Evolutionary conservation across 495 filamentous ascomycete genomes (phyloP).

Genomic region (Parathielavia appendiculata): DNA sequence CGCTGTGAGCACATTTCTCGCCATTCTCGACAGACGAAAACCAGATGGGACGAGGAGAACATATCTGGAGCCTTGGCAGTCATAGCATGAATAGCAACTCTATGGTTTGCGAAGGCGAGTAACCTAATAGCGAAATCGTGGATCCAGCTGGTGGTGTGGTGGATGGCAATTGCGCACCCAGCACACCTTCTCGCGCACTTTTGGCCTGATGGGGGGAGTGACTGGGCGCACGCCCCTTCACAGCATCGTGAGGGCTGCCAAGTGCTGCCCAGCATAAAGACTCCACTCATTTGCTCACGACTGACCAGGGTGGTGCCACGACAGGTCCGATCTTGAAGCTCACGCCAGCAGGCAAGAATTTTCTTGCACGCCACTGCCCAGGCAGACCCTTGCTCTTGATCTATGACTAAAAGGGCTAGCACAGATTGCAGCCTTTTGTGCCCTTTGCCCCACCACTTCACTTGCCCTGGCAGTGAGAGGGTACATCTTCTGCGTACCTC

Average conservation of each 20-base stretch:
- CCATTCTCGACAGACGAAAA: conserved; percentile 9
- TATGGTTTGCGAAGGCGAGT: background rate
- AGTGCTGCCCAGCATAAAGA: conserved; percentile 19
- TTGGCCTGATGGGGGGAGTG: conserved; percentile 2
- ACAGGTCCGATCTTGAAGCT: conserved; percentile 27
- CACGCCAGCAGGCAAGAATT: conserved; percentile 26
- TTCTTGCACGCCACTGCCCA: conserved; percentile 25
- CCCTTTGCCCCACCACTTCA: conserved; percentile 23
- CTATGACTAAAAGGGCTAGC: conserved; percentile 29
- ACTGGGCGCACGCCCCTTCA: conserved; percentile 11
- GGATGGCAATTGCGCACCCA: conserved; percentile 15
- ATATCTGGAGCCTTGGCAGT: background rate
- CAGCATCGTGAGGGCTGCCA: conserved; percentile 7
- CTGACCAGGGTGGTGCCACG: conserved; percentile 35
- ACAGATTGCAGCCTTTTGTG: conserved; percentile 30
- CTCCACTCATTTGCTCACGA: conserved; percentile 28
- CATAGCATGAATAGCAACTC: conserved; percentile 4
- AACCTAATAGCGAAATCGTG: background rate
- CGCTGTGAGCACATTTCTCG: background rate
- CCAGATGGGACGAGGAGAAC: conserved; percentile 6
- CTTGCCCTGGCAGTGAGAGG: conserved; percentile 19
- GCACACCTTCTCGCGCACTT: conserved; percentile 17
- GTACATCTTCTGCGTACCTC: conserved; percentile 22
- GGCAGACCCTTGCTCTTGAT: conserved; percentile 22
- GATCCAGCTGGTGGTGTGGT: background rate